Evolutionary conservation across 2,329 filamentous ascomycete species (phyloP), one percentile per base, ranked within the genome.

Genomic region (Fusarium fujikuroi): DNA sequence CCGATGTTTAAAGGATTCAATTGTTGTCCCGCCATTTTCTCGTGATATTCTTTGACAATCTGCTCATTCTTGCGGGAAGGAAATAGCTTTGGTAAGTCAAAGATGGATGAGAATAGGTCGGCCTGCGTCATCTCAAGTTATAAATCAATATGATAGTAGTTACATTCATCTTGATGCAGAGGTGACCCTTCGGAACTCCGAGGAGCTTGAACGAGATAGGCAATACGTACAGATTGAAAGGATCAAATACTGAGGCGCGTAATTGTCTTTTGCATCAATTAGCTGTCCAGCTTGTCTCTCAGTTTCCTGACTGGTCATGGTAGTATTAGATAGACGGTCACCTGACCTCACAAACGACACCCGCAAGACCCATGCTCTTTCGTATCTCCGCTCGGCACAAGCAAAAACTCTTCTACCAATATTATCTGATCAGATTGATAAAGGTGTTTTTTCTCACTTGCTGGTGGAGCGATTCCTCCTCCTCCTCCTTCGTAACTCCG

Each of bases 361-460:
- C 23, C 46, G 7, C 28, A 50, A 18, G 57, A 40, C 34, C 60
- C 44, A n/a, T 61, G 34, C 36, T 30, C 36, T 32, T 69, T 81
- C 80, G 80, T 77, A 81, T 73, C 72, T 81, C 79, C 80, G 80
- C 75, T 77, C 79, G 80, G 79, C 58, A 60, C 72, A 77, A 69
- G 70, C 54, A 53, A 59, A 79, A 79, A 72, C 68, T 78, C 72
- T 78, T 76, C 73, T 68, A 47, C 64, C 44, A 52, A 60, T 53
- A 56, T 81, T 82, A 83, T 83, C 81, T 80, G 81, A 82, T 82
- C 74, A 79, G 81, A 83, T 83, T 83, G 81, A 83, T 83, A 82
- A 83, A 80, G 64, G 75, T 75, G 74, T 75, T 70, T 68, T 73
- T 75, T 78, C 74, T 74, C 65, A 78, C 76, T 76, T 77, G 72